Evolutionary conservation across 768 basidiomycete genomes (phyloP).

Genomic region (Podaxis mareebaensis): DNA sequence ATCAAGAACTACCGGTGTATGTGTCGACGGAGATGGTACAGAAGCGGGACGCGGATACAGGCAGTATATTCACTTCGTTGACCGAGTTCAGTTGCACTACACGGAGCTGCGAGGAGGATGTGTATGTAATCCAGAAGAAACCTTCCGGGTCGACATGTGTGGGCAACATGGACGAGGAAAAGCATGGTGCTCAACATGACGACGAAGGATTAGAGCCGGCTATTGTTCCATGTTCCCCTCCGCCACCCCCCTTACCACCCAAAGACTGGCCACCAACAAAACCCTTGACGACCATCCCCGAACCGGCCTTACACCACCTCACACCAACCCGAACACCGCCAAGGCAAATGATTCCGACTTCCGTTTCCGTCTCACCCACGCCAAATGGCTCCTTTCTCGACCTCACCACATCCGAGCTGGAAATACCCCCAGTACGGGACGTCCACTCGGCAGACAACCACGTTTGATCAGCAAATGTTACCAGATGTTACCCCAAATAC

Average conservation of each 20-base stretch:
- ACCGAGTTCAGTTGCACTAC: constrained; percentile 19
- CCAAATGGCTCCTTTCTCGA: constrained; percentile 28
- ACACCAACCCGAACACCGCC: background rate
- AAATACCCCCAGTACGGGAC: background rate
- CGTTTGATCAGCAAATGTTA: background rate
- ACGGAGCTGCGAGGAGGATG: background rate
- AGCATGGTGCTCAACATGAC: background rate
- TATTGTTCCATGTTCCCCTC: background rate
- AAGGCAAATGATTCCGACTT: constrained; percentile 7
- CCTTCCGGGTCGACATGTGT: background rate
- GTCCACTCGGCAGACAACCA: constrained; percentile 2
- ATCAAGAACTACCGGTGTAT: constrained; percentile 22
- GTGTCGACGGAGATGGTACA: constrained; percentile 28
- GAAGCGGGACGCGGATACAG: constrained; percentile 26
- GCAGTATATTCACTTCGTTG: constrained; percentile 21
- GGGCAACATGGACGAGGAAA: background rate
- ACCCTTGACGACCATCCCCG: background rate
- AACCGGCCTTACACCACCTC: background rate
- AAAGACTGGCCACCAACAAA: background rate
- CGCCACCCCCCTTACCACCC: background rate
- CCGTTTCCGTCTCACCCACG: constrained; percentile 21
- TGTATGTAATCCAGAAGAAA: background rate
- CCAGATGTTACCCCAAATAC: background rate
- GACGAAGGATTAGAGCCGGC: background rate
- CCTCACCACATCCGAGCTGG: constrained; percentile 16